These are phyloP conservation scores for Suillus subaureus DNA, from an alignment of 768 basidiomycete genomes.

Conservation along the genomic window DNA sequence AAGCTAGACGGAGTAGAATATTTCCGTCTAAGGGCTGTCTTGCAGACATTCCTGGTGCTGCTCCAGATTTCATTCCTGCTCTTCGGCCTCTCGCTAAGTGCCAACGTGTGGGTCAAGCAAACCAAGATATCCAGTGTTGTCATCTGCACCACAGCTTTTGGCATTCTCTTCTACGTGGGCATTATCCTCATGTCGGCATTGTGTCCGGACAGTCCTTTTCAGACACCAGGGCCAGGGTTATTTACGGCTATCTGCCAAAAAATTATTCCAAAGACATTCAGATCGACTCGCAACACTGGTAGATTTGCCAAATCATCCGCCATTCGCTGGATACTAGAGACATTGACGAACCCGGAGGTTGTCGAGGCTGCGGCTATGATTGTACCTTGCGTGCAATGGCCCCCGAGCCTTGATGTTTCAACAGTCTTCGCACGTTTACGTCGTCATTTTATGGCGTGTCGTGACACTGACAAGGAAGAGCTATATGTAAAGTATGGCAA, in stretches of 20 bases:
- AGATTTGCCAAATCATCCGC: neutral
- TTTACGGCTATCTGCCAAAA: too few species aligned
- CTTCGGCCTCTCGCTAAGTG: neutral
- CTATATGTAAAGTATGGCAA: neutral
- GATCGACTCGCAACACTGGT: too few species aligned
- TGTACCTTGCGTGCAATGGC: neutral
- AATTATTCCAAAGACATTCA: too few species aligned
- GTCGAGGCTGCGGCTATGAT: neutral
- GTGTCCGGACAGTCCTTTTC: neutral
- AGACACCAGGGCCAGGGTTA: too few species aligned
- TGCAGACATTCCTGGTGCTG: neutral
- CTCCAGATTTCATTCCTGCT: neutral
- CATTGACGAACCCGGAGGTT: constrained; percentile 8
- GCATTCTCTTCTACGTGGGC: neutral
- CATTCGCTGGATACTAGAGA: constrained; percentile 22
- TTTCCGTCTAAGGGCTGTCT: too few species aligned
- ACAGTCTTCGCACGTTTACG: neutral
- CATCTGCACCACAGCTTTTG: too few species aligned
- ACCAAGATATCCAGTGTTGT: too few species aligned
- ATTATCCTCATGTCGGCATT: neutral
- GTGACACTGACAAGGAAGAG: neutral
- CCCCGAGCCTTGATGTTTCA: neutral
- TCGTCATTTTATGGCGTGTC: neutral
- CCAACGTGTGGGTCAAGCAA: too few species aligned
- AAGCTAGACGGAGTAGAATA: too few species aligned